Conservation (phyloP, 352 stramenopile genomes). For the Hyaloperonospora arabidopsidis region DNA sequence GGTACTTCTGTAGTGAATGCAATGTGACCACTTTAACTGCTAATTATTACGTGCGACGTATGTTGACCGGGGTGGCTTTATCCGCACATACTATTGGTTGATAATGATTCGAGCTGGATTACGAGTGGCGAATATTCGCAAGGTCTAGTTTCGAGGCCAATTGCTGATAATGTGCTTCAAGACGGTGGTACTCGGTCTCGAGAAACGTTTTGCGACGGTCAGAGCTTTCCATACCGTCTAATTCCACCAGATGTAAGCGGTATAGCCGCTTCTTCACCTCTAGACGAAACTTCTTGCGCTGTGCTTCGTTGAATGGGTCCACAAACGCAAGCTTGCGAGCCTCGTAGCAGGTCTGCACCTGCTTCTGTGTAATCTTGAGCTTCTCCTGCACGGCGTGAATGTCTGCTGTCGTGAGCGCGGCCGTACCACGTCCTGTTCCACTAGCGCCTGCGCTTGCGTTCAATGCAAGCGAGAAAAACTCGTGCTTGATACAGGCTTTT, state of each 20-base stretch:
- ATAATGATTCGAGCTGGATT: too few species aligned
- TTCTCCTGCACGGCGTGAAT: conserved; percentile 58
- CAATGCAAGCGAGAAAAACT: conserved; percentile 52
- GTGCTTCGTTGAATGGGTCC: conserved; percentile 36
- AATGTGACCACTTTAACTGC: too few species aligned
- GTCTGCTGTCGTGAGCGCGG: conserved; percentile 33
- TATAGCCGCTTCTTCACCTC: conserved; percentile 82
- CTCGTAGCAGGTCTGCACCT: conserved; percentile 80
- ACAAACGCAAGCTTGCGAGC: conserved; percentile 57
- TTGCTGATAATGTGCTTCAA: conserved; percentile 47
- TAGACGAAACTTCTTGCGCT: conserved; percentile 59
- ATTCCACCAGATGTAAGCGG: conserved; percentile 52
- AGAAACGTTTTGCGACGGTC: conserved; percentile 77
- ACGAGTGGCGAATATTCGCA: neutral
- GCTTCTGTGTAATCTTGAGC: conserved; percentile 71
- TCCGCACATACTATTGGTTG: too few species aligned
- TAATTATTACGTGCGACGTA: too few species aligned
- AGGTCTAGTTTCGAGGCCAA: conserved; percentile 31
- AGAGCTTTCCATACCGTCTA: conserved; percentile 59
- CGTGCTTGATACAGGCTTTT: conserved; percentile 46
- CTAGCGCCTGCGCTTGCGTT: conserved; percentile 11
- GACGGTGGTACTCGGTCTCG: conserved; percentile 46
- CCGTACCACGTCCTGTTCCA: conserved; percentile 34
- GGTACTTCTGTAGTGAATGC: too few species aligned
- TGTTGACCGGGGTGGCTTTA: too few species aligned